These are phyloP conservation scores for Pichia exigua DNA, from an alignment of 805 yeast species.

Conservation along the genomic window DNA sequence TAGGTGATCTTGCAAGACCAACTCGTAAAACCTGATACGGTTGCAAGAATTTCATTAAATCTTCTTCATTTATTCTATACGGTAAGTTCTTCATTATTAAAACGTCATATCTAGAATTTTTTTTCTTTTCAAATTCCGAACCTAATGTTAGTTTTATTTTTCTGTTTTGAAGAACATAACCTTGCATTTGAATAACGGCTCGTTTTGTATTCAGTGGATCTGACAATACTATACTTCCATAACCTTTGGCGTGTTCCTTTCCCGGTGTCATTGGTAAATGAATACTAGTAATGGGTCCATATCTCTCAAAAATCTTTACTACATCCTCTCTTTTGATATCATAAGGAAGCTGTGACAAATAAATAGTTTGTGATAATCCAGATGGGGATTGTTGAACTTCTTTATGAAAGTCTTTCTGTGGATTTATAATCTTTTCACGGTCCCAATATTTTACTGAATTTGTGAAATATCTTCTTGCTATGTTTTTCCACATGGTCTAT, in stretches of 20 bases:
- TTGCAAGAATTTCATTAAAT: slow-evolving; percentile 20
- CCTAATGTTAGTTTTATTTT: slow-evolving; percentile 20
- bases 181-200: slow-evolving; percentile 27
- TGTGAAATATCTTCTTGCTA: not conserved
- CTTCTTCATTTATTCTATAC: slow-evolving; percentile 19
- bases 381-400: no score
- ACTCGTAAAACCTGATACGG: slow-evolving; percentile 24
- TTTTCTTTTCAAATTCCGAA: slow-evolving; percentile 9
- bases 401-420: not conserved
- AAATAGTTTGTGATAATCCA: slow-evolving; percentile 3
- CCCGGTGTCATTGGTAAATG: slow-evolving; percentile 12
- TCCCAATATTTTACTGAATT: not conserved
- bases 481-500: not conserved
- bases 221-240: slow-evolving; percentile 21
- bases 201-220: slow-evolving; percentile 16
- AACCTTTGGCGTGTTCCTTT: slow-evolving; percentile 18
- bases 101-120: slow-evolving; percentile 16
- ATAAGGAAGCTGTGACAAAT: slow-evolving; percentile 14
- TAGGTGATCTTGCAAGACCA: slow-evolving; percentile 23
- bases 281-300: slow-evolving; percentile 18
- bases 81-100: slow-evolving; percentile 23
- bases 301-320: slow-evolving; percentile 18
- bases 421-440: not conserved
- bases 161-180: slow-evolving; percentile 22
- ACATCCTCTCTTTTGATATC: slow-evolving; percentile 19